Evolutionary conservation across 2,329 filamentous ascomycete genomes (phyloP), one percentile per base, ranked within the genome.

Genomic region (Aspergillus udagawae): DNA sequence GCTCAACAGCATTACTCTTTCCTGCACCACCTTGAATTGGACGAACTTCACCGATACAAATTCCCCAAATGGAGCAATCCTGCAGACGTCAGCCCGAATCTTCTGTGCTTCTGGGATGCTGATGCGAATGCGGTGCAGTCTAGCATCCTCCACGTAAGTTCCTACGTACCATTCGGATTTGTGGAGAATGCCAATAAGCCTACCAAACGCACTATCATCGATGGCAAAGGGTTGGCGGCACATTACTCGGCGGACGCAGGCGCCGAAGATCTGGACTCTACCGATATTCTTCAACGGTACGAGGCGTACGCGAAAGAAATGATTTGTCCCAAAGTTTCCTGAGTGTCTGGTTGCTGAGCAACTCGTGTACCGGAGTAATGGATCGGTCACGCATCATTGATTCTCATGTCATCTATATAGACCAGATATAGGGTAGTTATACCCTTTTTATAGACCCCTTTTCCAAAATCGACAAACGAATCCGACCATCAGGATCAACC

Each of bases 271-370:
- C 55, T 84, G 54, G 75, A 77, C n/a, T 70, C 73, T 52, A 84
- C 83, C 0, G 82, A 86, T 63, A 70, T 85, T 17, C 69, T 86
- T 8, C 75, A 79, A 41, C 73, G 83, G 32, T 85, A 84, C 64
- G 74, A 77, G 14, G 73, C 76, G 1, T 84, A 81, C 68, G 83
- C 82, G 0, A 71, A 76, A 41, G 80, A 85, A 62, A 77, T 75
- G 23, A 75, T 83, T 17, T 86, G 83, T 58, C 62, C 60, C 17
- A 51, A 61, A 12, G 62, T 54, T 17, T 20, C 47, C 17, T 65
- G 14, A 35, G 4, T 7, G 3, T 35, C 14, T 14, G 0, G 5
- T 6, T 17, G 14, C 32, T 6, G 14, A 38, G 32, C 5, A 38
- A 38, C 14, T 6, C 14, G 32, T 38, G 32, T 38, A 7, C 32